Percentiles rank a stretch among this genome's conserved stretches.
These are phyloP conservation scores for Ganoderma boninense DNA, from an alignment of 1,284 basidiomycete genomes.

Conservation along the genomic window DNA sequence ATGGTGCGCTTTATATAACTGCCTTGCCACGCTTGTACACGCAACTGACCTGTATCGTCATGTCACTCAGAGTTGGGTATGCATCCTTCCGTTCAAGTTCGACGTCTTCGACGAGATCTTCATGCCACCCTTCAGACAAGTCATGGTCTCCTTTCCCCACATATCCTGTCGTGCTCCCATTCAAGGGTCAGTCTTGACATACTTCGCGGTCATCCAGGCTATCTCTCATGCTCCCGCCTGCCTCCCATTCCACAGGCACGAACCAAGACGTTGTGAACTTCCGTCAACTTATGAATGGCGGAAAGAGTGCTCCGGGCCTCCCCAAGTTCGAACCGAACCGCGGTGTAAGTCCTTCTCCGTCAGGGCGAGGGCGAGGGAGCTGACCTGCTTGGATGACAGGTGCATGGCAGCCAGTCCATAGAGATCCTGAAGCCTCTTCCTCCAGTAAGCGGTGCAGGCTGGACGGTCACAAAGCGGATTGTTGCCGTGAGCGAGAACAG, in stretches of 20 bases:
- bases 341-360: constrained; percentile 58
- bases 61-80: constrained; percentile 41
- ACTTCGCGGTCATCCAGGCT: background rate
- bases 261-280: constrained; percentile 74
- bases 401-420: constrained; percentile 79
- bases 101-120: background rate
- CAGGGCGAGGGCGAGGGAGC: background rate
- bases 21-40: no score
- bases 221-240: background rate
- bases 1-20: constrained; percentile 54
- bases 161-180: constrained; percentile 57
- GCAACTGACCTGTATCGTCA: background rate
- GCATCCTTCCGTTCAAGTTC: background rate
- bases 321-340: constrained; percentile 73
- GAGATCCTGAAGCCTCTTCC: constrained; percentile 77
- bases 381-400: constrained; percentile 41
- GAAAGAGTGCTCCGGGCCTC: constrained; percentile 61
- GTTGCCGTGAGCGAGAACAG: constrained; percentile 82
- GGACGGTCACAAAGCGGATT: constrained; percentile 68
- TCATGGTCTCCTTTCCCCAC: constrained; percentile 63
- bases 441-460: constrained; percentile 69
- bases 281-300: constrained; percentile 54
- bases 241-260: constrained; percentile 45
- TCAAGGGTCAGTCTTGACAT: constrained; percentile 60
- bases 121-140: constrained; percentile 46